Evolutionary conservation across 116 monocot species (phyloP).

Genomic region (Dioscorea cayenensis): DNA sequence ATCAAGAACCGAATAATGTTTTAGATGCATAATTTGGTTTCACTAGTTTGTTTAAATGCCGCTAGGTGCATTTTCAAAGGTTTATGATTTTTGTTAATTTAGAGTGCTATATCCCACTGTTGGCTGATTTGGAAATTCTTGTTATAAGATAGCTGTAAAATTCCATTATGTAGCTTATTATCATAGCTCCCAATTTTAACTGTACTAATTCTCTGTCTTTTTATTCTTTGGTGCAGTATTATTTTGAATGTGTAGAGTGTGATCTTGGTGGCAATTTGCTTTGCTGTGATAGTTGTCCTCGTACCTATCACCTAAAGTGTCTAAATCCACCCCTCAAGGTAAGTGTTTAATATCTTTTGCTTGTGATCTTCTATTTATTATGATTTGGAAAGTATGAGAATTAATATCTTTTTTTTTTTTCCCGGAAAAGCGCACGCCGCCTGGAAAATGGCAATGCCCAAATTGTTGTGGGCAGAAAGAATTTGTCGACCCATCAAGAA

Average conservation of each 20-base stretch:
- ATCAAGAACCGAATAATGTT: neutral
- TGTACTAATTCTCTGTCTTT: neutral
- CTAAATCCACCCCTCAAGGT: conserved; percentile 94
- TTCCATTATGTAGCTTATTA: neutral
- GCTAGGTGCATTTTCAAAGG: neutral
- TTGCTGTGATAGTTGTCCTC: conserved; percentile 91
- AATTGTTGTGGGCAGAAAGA: conserved; percentile 46
- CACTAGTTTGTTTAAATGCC: neutral
- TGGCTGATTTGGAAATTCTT: neutral
- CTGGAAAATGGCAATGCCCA: conserved; percentile 89
- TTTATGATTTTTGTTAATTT: neutral
- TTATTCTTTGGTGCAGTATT: conserved; percentile 51
- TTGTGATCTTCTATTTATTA: neutral
- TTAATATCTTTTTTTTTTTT: conserved; percentile 2
- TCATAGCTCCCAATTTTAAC: neutral
- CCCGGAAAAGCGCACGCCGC: conserved; percentile 48
- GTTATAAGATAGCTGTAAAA: neutral
- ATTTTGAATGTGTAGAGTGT: conserved; percentile 83
- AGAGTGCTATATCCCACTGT: no score
- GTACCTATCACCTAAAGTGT: conserved; percentile 84
- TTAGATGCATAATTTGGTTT: neutral
- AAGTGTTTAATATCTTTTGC: conserved; percentile 2
- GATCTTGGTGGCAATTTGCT: conserved; percentile 94
- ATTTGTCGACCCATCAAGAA: conserved; percentile 19
- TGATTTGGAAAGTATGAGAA: conserved; percentile 1